Conservation (phyloP, 2,329 filamentous ascomycete genomes). For the Fusarium nelsonii region DNA sequence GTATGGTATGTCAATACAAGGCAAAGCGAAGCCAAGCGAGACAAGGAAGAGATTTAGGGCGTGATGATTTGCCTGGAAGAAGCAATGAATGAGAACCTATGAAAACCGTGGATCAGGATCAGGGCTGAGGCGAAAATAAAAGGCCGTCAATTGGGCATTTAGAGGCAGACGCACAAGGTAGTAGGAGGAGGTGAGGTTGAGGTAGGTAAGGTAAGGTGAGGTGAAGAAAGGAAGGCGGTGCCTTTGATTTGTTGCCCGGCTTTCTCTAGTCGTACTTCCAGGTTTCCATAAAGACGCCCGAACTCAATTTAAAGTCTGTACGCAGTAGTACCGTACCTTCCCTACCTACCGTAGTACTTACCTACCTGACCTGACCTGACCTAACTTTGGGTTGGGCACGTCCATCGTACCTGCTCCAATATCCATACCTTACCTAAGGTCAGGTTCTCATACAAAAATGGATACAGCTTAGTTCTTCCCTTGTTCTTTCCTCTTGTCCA, state of each 20-base stretch:
- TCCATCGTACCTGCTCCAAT: no score
- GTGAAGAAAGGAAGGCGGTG: slow-evolving; percentile 3
- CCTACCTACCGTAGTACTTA: background rate
- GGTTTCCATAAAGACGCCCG: background rate
- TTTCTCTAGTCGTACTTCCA: slow-evolving; percentile 11
- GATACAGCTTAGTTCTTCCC: background rate
- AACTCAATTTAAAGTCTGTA: slow-evolving; percentile 30
- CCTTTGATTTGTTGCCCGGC: slow-evolving; percentile 20
- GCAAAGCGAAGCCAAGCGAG: background rate
- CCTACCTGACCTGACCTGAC: background rate
- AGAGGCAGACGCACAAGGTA: background rate
- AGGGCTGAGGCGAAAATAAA: slow-evolving; percentile 23
- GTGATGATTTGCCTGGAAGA: slow-evolving; percentile 9
- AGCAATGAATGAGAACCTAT: slow-evolving; percentile 18
- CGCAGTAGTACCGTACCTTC: background rate
- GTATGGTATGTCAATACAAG: background rate
- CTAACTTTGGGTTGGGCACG: background rate
- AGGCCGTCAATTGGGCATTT: slow-evolving; percentile 4
- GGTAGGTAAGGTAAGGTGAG: background rate
- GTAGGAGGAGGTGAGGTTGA: slow-evolving; percentile 1
- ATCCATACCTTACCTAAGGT: background rate
- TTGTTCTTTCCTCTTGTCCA: slow-evolving; percentile 26
- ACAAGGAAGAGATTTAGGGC: background rate
- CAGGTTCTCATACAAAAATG: slow-evolving; percentile 3
- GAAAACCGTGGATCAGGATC: slow-evolving; percentile 1